A percentile compares a stretch with the other conserved stretches of the same genome.
Conservation (phyloP, 1,284 basidiomycete species). For the Papiliotrema fonsecae region DNA sequence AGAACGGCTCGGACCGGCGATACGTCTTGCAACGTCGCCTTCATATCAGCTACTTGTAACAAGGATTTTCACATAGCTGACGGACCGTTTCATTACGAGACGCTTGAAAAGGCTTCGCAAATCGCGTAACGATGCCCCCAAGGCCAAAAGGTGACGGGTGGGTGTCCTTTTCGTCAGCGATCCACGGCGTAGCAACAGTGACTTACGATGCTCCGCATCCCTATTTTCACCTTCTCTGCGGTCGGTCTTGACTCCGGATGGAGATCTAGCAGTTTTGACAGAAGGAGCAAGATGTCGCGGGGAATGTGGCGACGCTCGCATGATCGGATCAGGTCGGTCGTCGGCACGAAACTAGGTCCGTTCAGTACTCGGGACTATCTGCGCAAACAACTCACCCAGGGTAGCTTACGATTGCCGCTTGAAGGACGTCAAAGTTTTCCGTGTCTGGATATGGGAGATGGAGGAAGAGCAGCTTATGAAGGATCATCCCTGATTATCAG, state of each 20-base stretch:
- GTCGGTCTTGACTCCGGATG: conserved; percentile 61
- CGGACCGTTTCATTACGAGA: not conserved
- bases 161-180: not conserved
- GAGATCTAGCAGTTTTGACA: conserved; percentile 66
- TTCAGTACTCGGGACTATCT: too few species aligned
- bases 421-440: conserved; percentile 57
- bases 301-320: conserved; percentile 68
- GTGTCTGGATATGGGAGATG: conserved; percentile 70
- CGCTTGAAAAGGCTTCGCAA: not conserved
- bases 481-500: conserved; percentile 63
- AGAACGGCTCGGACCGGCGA: conserved; percentile 2
- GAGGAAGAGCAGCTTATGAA: conserved; percentile 87
- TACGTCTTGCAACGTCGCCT: not conserved
- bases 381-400: conserved; percentile 63
- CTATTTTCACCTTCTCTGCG: conserved; percentile 59
- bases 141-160: not conserved
- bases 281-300: conserved; percentile 60
- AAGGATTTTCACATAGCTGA: not conserved
- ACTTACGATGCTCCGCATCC: conserved; percentile 18
- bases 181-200: not conserved
- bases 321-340: conserved; percentile 51
- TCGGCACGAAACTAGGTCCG: conserved; percentile 57
- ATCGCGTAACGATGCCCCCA: conserved; percentile 3
- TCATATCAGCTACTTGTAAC: not conserved
- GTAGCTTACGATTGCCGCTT: conserved; percentile 70